phyloP scores from a whole-genome alignment of 371 early-diverging fungal genomes.

The Nosema muscidifuracis region DNA sequence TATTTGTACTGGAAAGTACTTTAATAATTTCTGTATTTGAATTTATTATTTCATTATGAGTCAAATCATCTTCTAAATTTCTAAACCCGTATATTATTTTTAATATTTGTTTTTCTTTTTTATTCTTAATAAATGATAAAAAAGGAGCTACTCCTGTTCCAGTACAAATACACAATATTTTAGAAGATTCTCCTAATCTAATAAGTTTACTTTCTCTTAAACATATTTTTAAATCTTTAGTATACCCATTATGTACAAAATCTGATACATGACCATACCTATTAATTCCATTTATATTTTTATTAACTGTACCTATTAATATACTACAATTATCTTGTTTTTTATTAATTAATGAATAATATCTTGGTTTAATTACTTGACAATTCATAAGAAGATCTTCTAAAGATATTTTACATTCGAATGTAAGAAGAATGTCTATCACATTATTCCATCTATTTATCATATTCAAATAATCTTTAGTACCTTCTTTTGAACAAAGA shows the following conservation, averaged over 20 bases:
- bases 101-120: conserved; percentile 16
- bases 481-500: conserved; percentile 54
- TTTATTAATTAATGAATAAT: conserved; percentile 57
- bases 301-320: conserved; percentile 47
- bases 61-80: conserved; percentile 55
- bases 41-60: not conserved
- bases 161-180: conserved; percentile 51
- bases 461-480: conserved; percentile 53
- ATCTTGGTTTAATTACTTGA: conserved; percentile 58
- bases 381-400: conserved; percentile 51
- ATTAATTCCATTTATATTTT: not conserved
- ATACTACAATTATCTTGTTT: conserved; percentile 40
- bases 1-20: conserved; percentile 17
- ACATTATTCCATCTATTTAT: conserved; percentile 44
- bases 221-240: conserved; percentile 1
- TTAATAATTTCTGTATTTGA: conserved; percentile 14
- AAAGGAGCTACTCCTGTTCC: conserved; percentile 63
- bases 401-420: conserved; percentile 41
- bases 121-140: conserved; percentile 56
- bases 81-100: conserved; percentile 61
- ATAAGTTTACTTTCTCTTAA: conserved; percentile 43
- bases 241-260: conserved; percentile 11
- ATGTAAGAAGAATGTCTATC: conserved; percentile 51
- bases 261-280: conserved; percentile 53
- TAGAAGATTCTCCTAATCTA: conserved; percentile 8